Conservation (phyloP, 352 stramenopile species). For the Globisporangium parvum region DNA sequence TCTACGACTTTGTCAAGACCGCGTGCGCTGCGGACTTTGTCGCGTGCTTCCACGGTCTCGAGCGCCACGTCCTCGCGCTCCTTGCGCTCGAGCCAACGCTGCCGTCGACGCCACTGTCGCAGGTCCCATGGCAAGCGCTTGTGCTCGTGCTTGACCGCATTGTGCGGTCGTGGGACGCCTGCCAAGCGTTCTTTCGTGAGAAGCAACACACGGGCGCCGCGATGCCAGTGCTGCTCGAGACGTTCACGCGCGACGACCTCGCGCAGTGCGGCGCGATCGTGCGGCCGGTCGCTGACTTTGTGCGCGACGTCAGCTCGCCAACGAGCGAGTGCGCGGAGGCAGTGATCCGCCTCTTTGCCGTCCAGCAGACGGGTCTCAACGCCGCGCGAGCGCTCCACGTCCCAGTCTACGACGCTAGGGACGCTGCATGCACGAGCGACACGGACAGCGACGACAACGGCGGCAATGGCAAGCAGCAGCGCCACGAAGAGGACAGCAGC, state of each 20-base stretch:
- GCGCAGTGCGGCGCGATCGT: slow-evolving; percentile 8
- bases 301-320: slow-evolving; percentile 1
- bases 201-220: background rate
- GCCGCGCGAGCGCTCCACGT: background rate
- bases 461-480: too few species aligned
- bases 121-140: slow-evolving; percentile 3
- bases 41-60: slow-evolving; percentile 4
- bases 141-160: slow-evolving; percentile 2
- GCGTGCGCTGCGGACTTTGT: slow-evolving; percentile 6
- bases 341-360: slow-evolving; percentile 10
- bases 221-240: background rate
- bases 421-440: background rate
- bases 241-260: slow-evolving; percentile 11
- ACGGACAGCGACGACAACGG: background rate
- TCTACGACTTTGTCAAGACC: slow-evolving; percentile 1
- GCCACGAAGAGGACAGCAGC: too few species aligned
- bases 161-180: slow-evolving; percentile 4
- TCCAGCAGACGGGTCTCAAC: slow-evolving; percentile 12
- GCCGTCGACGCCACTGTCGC: background rate
- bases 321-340: slow-evolving; percentile 7
- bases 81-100: background rate
- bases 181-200: slow-evolving; percentile 3
- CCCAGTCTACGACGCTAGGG: background rate
- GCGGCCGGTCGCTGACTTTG: slow-evolving; percentile 8
- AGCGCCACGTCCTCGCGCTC: slow-evolving; percentile 2